phyloP scores from a whole-genome alignment of 1,139 yeast genomes.

The Eremothecium gossypii region DNA sequence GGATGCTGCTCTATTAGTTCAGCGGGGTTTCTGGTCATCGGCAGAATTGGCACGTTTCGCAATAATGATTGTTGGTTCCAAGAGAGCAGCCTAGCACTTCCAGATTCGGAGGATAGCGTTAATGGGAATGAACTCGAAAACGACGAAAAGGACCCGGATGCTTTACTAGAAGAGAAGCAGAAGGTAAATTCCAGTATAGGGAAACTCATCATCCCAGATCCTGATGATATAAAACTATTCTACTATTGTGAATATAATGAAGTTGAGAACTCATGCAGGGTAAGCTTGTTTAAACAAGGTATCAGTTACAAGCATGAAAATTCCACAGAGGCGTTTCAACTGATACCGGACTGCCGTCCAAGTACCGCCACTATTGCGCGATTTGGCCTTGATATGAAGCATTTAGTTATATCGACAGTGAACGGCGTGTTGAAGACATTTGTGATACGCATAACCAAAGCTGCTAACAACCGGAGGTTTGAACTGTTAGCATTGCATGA shows the following conservation, averaged over 20 bases:
- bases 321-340: not conserved
- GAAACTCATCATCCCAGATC: slow-evolving; percentile 8
- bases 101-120: slow-evolving; percentile 1
- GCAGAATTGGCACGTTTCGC: slow-evolving; percentile 19
- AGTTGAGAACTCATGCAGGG: slow-evolving; percentile 4
- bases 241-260: slow-evolving; percentile 11
- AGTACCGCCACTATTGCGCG: slow-evolving; percentile 5
- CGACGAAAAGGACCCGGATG: slow-evolving; percentile 15
- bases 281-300: slow-evolving; percentile 6
- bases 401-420: slow-evolving; percentile 37
- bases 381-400: slow-evolving; percentile 9
- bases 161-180: slow-evolving; percentile 11
- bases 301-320: not conserved
- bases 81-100: not conserved
- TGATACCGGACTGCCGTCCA: slow-evolving; percentile 1
- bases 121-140: slow-evolving; percentile 9
- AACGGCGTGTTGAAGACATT: slow-evolving; percentile 14
- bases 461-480: slow-evolving; percentile 15
- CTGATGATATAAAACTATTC: slow-evolving; percentile 10
- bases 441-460: slow-evolving; percentile 11
- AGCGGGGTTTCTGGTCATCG: slow-evolving; percentile 23
- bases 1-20: slow-evolving; percentile 25
- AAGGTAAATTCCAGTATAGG: slow-evolving; percentile 3
- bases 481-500: slow-evolving; percentile 46
- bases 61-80: slow-evolving; percentile 19